A percentile compares a stretch with the other conserved stretches of the same genome.
phyloP scores from a whole-genome alignment of 352 stramenopile species.

The Phytophthora parvispora region DNA sequence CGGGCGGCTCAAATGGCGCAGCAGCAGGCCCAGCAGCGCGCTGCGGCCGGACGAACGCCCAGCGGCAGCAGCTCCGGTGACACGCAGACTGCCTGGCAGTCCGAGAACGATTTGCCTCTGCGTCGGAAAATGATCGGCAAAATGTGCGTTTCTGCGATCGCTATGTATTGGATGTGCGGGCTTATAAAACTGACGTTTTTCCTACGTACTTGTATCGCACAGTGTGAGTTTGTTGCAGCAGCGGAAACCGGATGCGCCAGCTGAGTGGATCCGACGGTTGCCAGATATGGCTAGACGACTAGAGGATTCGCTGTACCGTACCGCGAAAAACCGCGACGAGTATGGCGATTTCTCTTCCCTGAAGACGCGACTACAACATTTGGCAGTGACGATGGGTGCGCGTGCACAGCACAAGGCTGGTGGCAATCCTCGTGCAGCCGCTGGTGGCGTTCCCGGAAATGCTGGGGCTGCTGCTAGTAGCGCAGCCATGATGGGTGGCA shows the following conservation, averaged over 20 bases:
- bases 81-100: slow-evolving; percentile 84
- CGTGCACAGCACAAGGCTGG: slow-evolving; percentile 82
- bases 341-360: slow-evolving; percentile 98
- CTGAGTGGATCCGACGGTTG: slow-evolving; percentile 98
- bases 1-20: slow-evolving; percentile 52
- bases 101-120: slow-evolving; percentile 87
- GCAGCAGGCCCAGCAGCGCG: slow-evolving; percentile 64
- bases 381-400: slow-evolving; percentile 94
- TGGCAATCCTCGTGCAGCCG: slow-evolving; percentile 54
- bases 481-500: slow-evolving; percentile 59
- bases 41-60: slow-evolving; percentile 44
- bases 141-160: slow-evolving; percentile 72
- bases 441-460: slow-evolving; percentile 41
- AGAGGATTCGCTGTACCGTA: slow-evolving; percentile 98
- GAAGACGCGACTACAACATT: slow-evolving; percentile 97
- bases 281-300: slow-evolving; percentile 98
- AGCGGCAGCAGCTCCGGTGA: slow-evolving; percentile 46
- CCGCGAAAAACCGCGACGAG: slow-evolving; percentile 93
- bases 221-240: slow-evolving; percentile 97
- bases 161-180: neutral
- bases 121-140: slow-evolving; percentile 93
- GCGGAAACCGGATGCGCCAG: slow-evolving; percentile 96
- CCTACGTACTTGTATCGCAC: slow-evolving; percentile 5
- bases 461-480: slow-evolving; percentile 32
- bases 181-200: slow-evolving; percentile 7